Evolutionary conservation across 1,284 basidiomycete genomes (phyloP).

Genomic region (Malassezia sp.): DNA sequence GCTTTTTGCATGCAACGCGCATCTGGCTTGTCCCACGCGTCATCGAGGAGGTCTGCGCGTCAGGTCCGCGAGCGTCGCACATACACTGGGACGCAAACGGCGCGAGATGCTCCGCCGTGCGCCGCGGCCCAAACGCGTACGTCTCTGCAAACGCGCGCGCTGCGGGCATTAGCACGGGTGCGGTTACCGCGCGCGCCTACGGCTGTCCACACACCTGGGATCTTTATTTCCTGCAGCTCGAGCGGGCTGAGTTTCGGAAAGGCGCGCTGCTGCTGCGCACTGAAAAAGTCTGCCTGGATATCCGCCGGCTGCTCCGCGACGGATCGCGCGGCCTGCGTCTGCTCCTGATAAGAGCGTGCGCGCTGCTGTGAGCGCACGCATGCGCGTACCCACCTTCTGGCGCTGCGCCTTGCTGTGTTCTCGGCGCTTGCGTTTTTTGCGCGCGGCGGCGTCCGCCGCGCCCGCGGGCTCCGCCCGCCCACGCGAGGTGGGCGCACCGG

Average conservation of each 20-base stretch:
- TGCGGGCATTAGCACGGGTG: neutral
- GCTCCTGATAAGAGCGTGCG: neutral
- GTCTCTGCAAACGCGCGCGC: constrained; percentile 2
- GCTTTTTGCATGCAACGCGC: constrained; percentile 3
- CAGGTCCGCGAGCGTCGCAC: neutral
- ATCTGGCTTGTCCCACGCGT: neutral
- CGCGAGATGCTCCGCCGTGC: constrained; percentile 10
- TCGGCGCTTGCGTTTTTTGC: constrained; percentile 23
- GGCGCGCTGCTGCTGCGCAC: constrained; percentile 20
- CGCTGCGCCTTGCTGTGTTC: constrained; percentile 8
- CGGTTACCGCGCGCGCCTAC: too few relatives aligned
- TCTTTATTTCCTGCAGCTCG: constrained; percentile 31
- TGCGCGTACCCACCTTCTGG: constrained; percentile 1
- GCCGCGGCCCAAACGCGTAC: neutral
- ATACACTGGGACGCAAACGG: constrained; percentile 6
- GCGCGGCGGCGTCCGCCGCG: constrained; percentile 20
- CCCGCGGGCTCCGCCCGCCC: constrained; percentile 1
- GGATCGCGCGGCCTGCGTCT: neutral
- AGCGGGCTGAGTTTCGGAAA: constrained; percentile 32
- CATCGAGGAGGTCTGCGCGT: neutral
- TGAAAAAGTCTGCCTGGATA: constrained; percentile 37
- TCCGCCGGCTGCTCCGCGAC: constrained; percentile 21
- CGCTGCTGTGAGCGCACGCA: neutral
- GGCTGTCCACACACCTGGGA: constrained; percentile 16
- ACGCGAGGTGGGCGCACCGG: neutral